Base-by-base conservation (phyloP, 441 rosid genomes). In the Isatis lusitanica region DNA sequence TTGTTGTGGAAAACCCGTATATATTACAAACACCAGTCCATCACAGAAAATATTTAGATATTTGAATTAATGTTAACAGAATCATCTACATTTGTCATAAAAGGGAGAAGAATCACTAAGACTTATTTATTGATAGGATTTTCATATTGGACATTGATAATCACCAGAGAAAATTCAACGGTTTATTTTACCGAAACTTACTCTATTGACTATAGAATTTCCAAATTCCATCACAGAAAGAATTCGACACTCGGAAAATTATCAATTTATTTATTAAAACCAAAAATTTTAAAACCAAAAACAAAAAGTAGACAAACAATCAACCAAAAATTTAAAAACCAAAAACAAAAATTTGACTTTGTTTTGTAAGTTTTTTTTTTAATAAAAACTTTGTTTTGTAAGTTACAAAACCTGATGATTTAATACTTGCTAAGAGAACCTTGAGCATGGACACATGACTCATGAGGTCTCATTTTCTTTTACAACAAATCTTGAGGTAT, bases 361-460 rank as follows among this genome's bases (percentile, higher is more conserved):
- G 21, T 55, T 59, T 57, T 65, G 77, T 85, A 92, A 97, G 95
- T 94, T 69, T n/a, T n/a, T n/a, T n/a, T n/a, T n/a, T n/a, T n/a
- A n/a, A n/a, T n/a, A n/a, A n/a, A n/a, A n/a, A 66, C 0, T 59
- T 63, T 53, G 21, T 55, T 59, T 57, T 65, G 77, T 85, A 92
- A 97, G 95, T 94, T 69, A 90, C 97, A 28, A 94, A 97, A 38
- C 97, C 98, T 0, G 97, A 92, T 81, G 97, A 92, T 84, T 65
- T 94, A 80, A 76, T 90, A 74, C 88, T 92, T 33, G 97, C 97
- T 0, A 97, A 94, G 86, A 92, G 96, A 76, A 90, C 92, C 65
- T 74, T 92, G 79, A 82, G 77, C 59, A 64, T 81, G 83, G 76
- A 76, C 36, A 53, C 70, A 13, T 75, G 60, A 75, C 28, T 26